A percentile compares a stretch with the other conserved stretches of the same genome.
phyloP scores from a whole-genome alignment of 2,329 filamentous ascomycete species.

The Colletotrichum lentis region DNA sequence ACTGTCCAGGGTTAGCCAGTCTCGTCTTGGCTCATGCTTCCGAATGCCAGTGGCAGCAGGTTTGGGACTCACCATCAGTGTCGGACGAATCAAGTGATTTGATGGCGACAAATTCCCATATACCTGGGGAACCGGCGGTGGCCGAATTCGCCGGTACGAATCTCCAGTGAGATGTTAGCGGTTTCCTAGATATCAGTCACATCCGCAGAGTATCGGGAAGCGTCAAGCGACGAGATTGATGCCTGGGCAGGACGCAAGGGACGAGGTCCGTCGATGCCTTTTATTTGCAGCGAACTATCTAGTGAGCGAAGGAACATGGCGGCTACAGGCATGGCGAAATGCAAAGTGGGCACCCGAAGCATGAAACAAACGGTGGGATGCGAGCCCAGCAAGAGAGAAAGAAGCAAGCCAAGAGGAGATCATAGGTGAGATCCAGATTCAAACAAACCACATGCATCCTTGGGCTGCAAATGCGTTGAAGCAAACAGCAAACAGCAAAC shows the following conservation, averaged over 20 bases:
- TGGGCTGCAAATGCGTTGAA: conserved; percentile 3
- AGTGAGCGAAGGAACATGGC: neutral
- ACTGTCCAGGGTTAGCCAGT: conserved; percentile 8
- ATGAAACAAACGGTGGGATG: neutral
- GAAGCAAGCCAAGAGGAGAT: conserved; percentile 16
- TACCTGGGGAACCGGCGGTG: neutral
- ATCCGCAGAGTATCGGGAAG: too few species aligned
- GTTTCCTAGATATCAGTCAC: too few species aligned
- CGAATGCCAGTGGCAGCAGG: neutral
- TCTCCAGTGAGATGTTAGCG: neutral
- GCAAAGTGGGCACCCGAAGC: neutral
- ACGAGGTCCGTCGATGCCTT: neutral
- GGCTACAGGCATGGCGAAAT: neutral
- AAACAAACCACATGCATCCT: conserved; percentile 10
- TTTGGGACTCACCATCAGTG: neutral
- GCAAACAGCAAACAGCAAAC: conserved; percentile 22
- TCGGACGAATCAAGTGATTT: conserved; percentile 22
- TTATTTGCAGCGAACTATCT: neutral
- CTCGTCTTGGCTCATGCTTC: conserved; percentile 3
- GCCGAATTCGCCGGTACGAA: neutral
- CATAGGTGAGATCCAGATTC: conserved; percentile 21
- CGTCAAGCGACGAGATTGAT: neutral
- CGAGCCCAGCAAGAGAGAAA: conserved; percentile 1
- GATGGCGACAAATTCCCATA: neutral
- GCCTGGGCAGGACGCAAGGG: neutral